Percentiles rank a stretch among this genome's conserved stretches.
Conservation (phyloP, 257 asterid genomes). For the Petunia axillaris region DNA sequence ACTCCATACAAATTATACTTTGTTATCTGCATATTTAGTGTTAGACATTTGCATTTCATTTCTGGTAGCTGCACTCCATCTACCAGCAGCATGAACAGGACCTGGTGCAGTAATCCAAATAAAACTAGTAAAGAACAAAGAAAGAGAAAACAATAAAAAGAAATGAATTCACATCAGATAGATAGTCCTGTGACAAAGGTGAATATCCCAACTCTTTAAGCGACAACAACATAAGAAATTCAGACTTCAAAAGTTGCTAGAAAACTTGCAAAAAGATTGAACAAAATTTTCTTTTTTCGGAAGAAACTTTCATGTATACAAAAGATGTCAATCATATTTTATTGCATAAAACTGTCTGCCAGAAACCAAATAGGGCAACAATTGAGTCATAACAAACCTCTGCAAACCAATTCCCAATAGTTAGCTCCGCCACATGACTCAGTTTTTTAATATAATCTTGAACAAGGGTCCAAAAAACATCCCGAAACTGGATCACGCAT, state of each 20-base stretch:
- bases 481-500: background rate
- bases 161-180: too few species aligned
- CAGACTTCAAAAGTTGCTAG: too few species aligned
- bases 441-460: background rate
- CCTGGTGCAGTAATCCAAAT: background rate
- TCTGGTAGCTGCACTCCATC: background rate
- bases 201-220: background rate
- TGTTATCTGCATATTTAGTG: too few species aligned
- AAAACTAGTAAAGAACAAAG: background rate
- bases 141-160: too few species aligned
- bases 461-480: background rate
- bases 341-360: background rate
- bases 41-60: too few species aligned
- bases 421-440: background rate
- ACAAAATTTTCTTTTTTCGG: too few species aligned
- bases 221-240: background rate
- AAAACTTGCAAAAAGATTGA: too few species aligned
- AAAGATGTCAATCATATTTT: background rate
- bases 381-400: background rate
- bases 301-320: background rate
- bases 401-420: background rate
- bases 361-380: background rate
- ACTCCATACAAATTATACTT: too few species aligned
- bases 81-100: background rate
- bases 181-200: background rate